Evolutionary conservation across 208 protist genomes (phyloP).

Genomic region (Tritrichomonas foetus): DNA sequence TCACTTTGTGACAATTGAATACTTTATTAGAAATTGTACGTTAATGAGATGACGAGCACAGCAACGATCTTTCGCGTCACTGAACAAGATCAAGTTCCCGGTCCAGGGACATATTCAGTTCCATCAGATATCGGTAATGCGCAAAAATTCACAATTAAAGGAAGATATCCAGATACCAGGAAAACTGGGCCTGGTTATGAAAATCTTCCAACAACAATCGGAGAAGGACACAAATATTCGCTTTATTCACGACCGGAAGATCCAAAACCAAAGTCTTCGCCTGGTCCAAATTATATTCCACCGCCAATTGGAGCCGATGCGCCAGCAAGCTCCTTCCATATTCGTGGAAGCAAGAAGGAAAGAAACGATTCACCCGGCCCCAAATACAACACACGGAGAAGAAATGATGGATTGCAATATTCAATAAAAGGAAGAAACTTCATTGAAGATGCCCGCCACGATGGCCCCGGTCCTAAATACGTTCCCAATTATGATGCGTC

Average conservation of each 20-base stretch:
- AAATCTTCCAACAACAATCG: background rate
- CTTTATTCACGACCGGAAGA: background rate
- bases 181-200: background rate
- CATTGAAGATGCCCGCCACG: background rate
- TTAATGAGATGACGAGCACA: too few species aligned
- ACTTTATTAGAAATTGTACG: too few species aligned
- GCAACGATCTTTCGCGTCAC: too few species aligned
- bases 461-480: background rate
- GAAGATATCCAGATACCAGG: too few species aligned
- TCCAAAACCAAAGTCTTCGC: background rate
- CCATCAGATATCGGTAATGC: too few species aligned
- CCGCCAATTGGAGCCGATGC: background rate
- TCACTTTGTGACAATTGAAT: too few species aligned
- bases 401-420: background rate
- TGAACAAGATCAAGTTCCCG: too few species aligned
- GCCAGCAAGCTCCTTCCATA: background rate
- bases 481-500: background rate
- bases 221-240: background rate
- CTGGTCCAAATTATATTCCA: constrained; percentile 23
- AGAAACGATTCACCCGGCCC: background rate
- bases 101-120: too few species aligned
- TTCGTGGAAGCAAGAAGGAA: background rate
- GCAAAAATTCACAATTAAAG: too few species aligned
- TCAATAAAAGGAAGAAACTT: background rate
- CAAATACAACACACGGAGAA: background rate